A percentile compares a stretch with the other conserved stretches of the same genome.
phyloP scores from a whole-genome alignment of 306 rosid species.

The Acacia acuminata region DNA sequence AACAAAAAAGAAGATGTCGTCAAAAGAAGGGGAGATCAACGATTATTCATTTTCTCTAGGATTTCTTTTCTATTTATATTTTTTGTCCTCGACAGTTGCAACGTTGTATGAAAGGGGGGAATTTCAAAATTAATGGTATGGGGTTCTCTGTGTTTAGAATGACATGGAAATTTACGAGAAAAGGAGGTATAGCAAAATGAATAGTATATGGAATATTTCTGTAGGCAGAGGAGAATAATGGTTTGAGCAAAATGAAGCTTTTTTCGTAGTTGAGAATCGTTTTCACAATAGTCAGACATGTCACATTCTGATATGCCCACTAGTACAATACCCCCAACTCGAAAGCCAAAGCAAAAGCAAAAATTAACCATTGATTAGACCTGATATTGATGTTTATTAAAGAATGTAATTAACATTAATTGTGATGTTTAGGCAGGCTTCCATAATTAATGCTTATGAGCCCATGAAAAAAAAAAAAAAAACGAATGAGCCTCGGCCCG shows the following conservation, averaged over 20 bases:
- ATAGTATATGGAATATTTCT: slow-evolving; percentile 19
- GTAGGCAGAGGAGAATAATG: slow-evolving; percentile 41
- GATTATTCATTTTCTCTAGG: slow-evolving; percentile 37
- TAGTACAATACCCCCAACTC: slow-evolving; percentile 42
- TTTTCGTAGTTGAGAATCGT: slow-evolving; percentile 31
- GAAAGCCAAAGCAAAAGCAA: slow-evolving; percentile 25
- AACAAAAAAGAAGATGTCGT: slow-evolving; percentile 33
- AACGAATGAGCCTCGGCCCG: slow-evolving; percentile 8
- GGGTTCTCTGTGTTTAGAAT: slow-evolving; percentile 20
- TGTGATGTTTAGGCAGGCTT: background rate
- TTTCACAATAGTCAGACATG: slow-evolving; percentile 38
- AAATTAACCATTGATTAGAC: slow-evolving; percentile 27
- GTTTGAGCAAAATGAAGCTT: slow-evolving; percentile 38
- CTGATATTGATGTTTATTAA: slow-evolving; percentile 25
- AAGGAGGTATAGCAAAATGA: background rate
- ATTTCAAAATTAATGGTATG: slow-evolving; percentile 50
- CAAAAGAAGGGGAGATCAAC: slow-evolving; percentile 53
- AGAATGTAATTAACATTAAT: slow-evolving; percentile 9
- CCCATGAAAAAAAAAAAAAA: slow-evolving; percentile 5
- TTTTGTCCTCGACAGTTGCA: slow-evolving; percentile 24
- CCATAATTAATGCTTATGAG: background rate
- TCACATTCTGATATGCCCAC: slow-evolving; percentile 41
- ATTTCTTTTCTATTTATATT: slow-evolving; percentile 23
- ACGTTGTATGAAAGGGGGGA: slow-evolving; percentile 35
- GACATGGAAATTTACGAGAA: background rate